phyloP scores from a whole-genome alignment of 2,329 filamentous ascomycete species.

The Trichophyton mentagrophytes region DNA sequence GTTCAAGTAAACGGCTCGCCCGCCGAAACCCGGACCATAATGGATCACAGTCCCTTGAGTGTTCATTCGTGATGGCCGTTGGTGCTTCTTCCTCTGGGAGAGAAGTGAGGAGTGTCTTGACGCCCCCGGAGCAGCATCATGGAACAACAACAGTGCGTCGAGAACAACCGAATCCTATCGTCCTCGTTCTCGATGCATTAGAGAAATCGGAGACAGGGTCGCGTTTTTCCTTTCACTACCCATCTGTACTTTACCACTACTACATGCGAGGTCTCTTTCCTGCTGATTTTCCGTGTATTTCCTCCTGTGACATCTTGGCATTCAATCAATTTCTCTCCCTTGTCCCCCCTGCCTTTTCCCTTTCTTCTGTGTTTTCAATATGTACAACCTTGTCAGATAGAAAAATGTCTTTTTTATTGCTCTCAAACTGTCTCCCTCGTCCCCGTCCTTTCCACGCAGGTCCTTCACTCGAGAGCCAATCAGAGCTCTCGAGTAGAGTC shows the following conservation, averaged over 20 bases:
- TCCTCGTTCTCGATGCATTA: constrained; percentile 31
- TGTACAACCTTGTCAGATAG: constrained; percentile 8
- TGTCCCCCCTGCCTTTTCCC: constrained; percentile 4
- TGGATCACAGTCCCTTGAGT: constrained; percentile 11
- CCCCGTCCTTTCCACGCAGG: background rate
- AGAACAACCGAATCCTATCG: constrained; percentile 9
- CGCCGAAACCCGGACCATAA: background rate
- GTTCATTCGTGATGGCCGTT: constrained; percentile 19
- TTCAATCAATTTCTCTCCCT: constrained; percentile 12
- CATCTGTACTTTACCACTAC: constrained; percentile 35
- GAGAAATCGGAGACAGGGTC: constrained; percentile 29
- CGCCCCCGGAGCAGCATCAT: background rate
- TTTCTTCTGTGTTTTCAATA: background rate
- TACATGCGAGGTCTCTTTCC: constrained; percentile 34
- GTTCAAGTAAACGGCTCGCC: constrained; percentile 55
- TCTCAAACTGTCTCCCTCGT: background rate
- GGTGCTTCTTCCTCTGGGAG: constrained; percentile 4
- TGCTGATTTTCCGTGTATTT: constrained; percentile 11
- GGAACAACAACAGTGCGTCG: background rate
- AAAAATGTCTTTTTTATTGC: constrained; percentile 9
- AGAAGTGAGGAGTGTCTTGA: constrained; percentile 13
- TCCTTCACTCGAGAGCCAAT: background rate
- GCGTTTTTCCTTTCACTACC: constrained; percentile 26
- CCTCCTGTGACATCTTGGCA: constrained; percentile 13
- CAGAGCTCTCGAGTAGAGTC: background rate